Evolutionary conservation across 495 filamentous ascomycete species (phyloP), one percentile per base, ranked within the genome.

Genomic region (Margaritispora aquatica): DNA sequence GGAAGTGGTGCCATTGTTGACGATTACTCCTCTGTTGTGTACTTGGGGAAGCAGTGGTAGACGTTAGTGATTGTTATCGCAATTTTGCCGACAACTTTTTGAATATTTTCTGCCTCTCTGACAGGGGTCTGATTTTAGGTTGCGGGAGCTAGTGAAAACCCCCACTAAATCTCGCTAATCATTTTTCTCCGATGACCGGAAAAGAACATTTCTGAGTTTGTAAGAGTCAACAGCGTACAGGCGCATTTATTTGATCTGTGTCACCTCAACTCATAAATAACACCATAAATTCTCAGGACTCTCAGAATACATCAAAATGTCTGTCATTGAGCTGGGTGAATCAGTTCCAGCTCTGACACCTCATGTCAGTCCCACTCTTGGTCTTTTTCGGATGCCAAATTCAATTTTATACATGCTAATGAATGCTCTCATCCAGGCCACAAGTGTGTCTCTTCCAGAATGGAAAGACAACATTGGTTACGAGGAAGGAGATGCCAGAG

Each of bases 371-470:
- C 19, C 34, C 10, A 13, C 9, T 50, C 36, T 63, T 55, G 36
- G 54, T 57, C 20, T 11, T 24, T 22, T 49, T 21, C 44, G 13
- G 15, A 22, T 31, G 11, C 34, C 26, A 50, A 41, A 23, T 22
- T 36, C 13, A 34, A 22, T 51, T 36, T 63, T 51, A 54, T 4
- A 4, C 44, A 70, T 22, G 61, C 54, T 27, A 57, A 62, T 60
- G 29, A 63, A 41, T 55, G 26, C 26, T 36, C 50, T 23, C 54
- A 44, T n/a, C n/a, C 59, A 97, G 93, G 95, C 94, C 50, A 89
- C 97, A 60, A 97, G 92, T 69, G 91, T 96, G 21, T 97, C 95
- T 2, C 78, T 98, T 29, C 94, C 94, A 47, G 94, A 93, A 76
- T 98, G 94, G 94, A 82, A 76, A 63, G 75, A 91, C 44, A 96